Evolutionary conservation across 371 early-diverging fungal genomes (phyloP).

Genomic region (Syncephalastrum contaminatum): DNA sequence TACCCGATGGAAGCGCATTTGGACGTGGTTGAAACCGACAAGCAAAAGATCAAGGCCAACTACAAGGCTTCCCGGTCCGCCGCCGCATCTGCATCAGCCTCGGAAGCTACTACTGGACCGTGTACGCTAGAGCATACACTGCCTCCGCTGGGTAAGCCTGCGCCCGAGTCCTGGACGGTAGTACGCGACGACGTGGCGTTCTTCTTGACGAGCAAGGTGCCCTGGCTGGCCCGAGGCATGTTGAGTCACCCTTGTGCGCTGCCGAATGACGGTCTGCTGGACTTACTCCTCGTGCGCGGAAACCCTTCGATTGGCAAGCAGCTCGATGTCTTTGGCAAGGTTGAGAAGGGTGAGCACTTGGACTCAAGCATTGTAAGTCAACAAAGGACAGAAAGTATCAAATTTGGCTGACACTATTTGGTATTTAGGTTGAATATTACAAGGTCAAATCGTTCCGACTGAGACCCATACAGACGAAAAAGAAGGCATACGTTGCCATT

Average conservation of each 20-base stretch:
- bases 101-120: background rate
- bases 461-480: constrained; percentile 40
- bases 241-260: constrained; percentile 56
- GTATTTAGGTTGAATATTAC: constrained; percentile 49
- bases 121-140: constrained; percentile 25
- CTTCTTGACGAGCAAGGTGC: constrained; percentile 56
- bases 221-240: constrained; percentile 54
- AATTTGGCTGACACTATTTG: too few relatives aligned
- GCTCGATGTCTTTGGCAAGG: constrained; percentile 42
- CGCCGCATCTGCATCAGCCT: background rate
- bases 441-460: constrained; percentile 62
- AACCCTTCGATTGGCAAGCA: constrained; percentile 24
- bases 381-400: too few relatives aligned
- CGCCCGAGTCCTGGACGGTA: constrained; percentile 51
- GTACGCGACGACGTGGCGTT: constrained; percentile 47
- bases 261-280: constrained; percentile 60
- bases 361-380: constrained; percentile 44
- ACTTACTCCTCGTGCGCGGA: constrained; percentile 51
- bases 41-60: constrained; percentile 39
- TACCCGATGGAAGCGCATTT: constrained; percentile 49
- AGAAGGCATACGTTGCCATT: constrained; percentile 52
- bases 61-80: constrained; percentile 5
- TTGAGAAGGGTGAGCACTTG: constrained; percentile 57
- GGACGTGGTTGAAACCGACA: constrained; percentile 48
- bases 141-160: constrained; percentile 36